Percentiles rank a stretch among this genome's conserved stretches.
Evolutionary conservation across 805 yeast species (phyloP).

Genomic region (Candida ulmi): DNA sequence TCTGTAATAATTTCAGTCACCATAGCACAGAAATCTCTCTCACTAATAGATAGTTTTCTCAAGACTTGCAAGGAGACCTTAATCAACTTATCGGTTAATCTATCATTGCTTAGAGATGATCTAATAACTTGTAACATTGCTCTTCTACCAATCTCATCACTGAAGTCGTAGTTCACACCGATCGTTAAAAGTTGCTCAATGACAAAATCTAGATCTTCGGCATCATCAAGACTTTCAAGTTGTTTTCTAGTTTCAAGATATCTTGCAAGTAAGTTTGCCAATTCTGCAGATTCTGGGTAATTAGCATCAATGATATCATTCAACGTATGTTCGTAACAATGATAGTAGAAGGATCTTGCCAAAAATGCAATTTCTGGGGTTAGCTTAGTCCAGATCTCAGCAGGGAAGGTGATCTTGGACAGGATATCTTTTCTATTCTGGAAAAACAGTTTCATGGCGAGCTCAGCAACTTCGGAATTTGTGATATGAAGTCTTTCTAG

Average conservation of each 20-base stretch:
- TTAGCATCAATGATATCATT: constrained; percentile 54
- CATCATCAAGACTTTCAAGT: constrained; percentile 29
- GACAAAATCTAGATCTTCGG: constrained; percentile 62
- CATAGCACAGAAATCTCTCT: constrained; percentile 79
- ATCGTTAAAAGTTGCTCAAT: constrained; percentile 66
- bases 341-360: constrained; percentile 58
- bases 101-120: constrained; percentile 52
- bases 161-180: constrained; percentile 71
- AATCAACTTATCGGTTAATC: constrained; percentile 47
- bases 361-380: constrained; percentile 74
- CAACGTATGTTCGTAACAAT: constrained; percentile 51
- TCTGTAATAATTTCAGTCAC: constrained; percentile 83
- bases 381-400: constrained; percentile 61
- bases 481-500: constrained; percentile 67
- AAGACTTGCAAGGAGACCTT: constrained; percentile 59
- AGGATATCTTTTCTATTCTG: constrained; percentile 58
- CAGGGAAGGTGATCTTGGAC: constrained; percentile 51
- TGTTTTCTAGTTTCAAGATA: constrained; percentile 47
- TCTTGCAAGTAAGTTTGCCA: constrained; percentile 53
- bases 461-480: constrained; percentile 60
- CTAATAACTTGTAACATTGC: constrained; percentile 58
- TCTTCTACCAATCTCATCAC: constrained; percentile 88
- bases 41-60: constrained; percentile 66
- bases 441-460: constrained; percentile 61
- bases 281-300: constrained; percentile 73